Conservation (phyloP, 495 filamentous ascomycete genomes). For the Melanomma pulvis-pyrius region DNA sequence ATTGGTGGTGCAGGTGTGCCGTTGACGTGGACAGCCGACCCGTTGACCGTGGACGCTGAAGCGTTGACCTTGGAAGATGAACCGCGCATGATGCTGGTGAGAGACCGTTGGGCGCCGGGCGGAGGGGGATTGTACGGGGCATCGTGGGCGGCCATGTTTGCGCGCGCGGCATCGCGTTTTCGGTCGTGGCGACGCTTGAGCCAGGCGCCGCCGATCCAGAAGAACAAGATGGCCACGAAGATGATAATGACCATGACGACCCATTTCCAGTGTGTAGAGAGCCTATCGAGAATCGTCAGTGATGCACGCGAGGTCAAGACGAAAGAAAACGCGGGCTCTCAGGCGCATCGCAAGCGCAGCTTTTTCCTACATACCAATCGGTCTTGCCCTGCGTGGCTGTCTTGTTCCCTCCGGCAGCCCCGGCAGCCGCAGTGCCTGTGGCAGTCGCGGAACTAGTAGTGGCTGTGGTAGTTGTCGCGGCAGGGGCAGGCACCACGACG, state of each 20-base stretch:
- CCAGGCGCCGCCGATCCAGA: slow-evolving; percentile 38
- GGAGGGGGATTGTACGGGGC: background rate
- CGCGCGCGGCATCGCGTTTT: slow-evolving; percentile 33
- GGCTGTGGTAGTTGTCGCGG: slow-evolving; percentile 35
- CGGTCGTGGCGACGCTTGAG: slow-evolving; percentile 40
- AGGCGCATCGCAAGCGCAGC: background rate
- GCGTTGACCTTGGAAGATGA: background rate
- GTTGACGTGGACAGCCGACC: too few species aligned
- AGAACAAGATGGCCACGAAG: slow-evolving; percentile 36
- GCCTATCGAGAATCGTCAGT: background rate
- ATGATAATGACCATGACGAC: slow-evolving; percentile 47
- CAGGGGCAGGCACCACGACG: slow-evolving; percentile 23
- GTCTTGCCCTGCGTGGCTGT: background rate
- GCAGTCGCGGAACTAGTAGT: slow-evolving; percentile 37
- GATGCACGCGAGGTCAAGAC: background rate
- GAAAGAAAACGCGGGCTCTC: background rate
- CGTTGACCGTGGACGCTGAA: background rate
- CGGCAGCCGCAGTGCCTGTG: slow-evolving; percentile 28
- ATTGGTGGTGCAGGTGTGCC: slow-evolving; percentile 6
- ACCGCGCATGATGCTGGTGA: background rate
- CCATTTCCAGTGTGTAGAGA: slow-evolving; percentile 38
- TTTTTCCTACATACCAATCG: slow-evolving; percentile 14
- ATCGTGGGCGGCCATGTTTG: slow-evolving; percentile 31
- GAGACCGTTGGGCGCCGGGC: background rate
- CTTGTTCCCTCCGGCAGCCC: background rate